Percentiles rank a stretch among this genome's conserved stretches.
These are phyloP conservation scores for Hysterium pulicare DNA, from an alignment of 2,329 filamentous ascomycete species.

Conservation along the genomic window DNA sequence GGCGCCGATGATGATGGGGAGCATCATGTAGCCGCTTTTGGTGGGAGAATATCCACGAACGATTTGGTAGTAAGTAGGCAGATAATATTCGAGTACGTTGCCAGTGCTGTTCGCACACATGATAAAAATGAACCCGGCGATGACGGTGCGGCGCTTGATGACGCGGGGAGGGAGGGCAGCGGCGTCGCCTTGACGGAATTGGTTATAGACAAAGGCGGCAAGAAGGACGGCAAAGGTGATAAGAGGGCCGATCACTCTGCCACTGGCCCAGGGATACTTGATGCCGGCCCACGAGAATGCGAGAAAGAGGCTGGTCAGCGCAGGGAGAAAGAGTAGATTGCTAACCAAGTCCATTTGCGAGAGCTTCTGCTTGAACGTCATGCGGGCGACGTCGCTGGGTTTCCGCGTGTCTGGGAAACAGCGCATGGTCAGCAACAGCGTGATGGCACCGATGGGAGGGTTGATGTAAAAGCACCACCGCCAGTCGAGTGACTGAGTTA, in stretches of 20 bases:
- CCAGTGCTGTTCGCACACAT: constrained; percentile 20
- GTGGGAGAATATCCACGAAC: constrained; percentile 34
- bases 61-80: constrained; percentile 33
- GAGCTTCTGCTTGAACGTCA: constrained; percentile 27
- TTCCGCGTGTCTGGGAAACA: neutral
- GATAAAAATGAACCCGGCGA: constrained; percentile 15
- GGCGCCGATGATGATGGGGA: constrained; percentile 34
- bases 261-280: constrained; percentile 7
- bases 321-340: constrained; percentile 7
- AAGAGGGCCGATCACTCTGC: constrained; percentile 9
- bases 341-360: constrained; percentile 11
- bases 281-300: constrained; percentile 14
- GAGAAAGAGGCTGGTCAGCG: constrained; percentile 9
- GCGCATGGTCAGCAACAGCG: constrained; percentile 38
- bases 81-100: constrained; percentile 6
- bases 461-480: constrained; percentile 31
- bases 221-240: constrained; percentile 5
- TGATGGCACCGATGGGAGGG: constrained; percentile 11
- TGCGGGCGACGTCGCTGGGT: constrained; percentile 11
- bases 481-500: constrained; percentile 10
- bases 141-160: constrained; percentile 17
- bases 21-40: constrained; percentile 34
- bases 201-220: constrained; percentile 9
- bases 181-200: constrained; percentile 6
- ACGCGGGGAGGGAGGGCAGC: constrained; percentile 11